Base-by-base conservation (phyloP, 2,329 filamentous ascomycete genomes). In the Claviceps pazoutovae region DNA sequence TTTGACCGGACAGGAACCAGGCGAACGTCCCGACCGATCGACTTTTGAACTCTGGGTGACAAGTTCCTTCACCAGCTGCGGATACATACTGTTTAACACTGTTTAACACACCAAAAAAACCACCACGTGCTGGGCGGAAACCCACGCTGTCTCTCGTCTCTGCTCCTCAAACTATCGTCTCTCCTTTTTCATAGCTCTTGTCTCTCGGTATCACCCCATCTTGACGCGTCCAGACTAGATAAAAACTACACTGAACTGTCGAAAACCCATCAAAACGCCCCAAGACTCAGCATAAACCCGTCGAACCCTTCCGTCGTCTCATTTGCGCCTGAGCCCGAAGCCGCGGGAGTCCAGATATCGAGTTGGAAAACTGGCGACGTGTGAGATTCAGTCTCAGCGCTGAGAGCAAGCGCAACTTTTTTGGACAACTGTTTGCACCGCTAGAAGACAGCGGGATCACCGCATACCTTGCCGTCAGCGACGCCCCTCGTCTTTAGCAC, bases 391-490 rank as follows among this genome's bases (percentile, higher is more conserved):
- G 41, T 6, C 9, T 43, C 41, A 14, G 42, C 13, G 21, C 23
- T 21, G 41, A 21, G 41, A 21, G 19, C 41, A 21, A 21, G 39
- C 11, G 17, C 17, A 42, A 19, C 8, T 42, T 11, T 21, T 42
- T 4, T 8, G 26, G 26, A 26, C 6, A 26, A 30, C 7, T 30
- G 26, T 30, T 48, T 14, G n/a, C 26, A 17, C 41, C 11, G 34
- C 21, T 13, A 26, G 48, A 42, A 34, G 39, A 53, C 45, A 19
- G 76, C 76, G 73, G 70, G 73, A 54, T 73, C 75, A 39, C 73
- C 76, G 21, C 80, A 77, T 60, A 68, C 71, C 49, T 63, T 80
- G 51, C 76, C 76, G n/a, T 70, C 74, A 38, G 69, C 74, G 38
- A 68, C 73, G 41, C 62, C 46, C 71, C 73, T 50, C 73, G 73